A percentile compares a stretch with the other conserved stretches of the same genome.
These are phyloP conservation scores for Botrytis fabae DNA, from an alignment of 2,329 filamentous ascomycete species.

Conservation along the genomic window DNA sequence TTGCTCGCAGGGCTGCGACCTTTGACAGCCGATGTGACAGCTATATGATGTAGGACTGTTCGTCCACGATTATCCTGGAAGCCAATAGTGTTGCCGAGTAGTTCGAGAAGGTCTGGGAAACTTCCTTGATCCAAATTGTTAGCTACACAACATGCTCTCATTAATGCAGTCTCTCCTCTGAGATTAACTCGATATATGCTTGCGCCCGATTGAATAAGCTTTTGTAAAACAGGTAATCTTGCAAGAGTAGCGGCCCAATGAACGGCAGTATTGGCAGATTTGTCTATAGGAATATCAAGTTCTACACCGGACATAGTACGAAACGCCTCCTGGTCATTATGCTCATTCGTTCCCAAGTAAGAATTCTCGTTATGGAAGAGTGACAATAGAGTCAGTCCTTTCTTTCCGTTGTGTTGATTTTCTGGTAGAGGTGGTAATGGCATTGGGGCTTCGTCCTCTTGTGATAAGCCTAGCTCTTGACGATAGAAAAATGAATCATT, in stretches of 20 bases:
- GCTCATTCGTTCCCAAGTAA: constrained; percentile 56
- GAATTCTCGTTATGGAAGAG: constrained; percentile 72
- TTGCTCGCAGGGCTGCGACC: constrained; percentile 87
- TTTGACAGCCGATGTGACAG: constrained; percentile 92
- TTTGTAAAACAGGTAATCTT: constrained; percentile 76
- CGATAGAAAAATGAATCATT: constrained; percentile 75
- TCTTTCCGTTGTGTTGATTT: constrained; percentile 67
- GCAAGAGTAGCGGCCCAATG: constrained; percentile 96
- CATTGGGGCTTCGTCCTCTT: constrained; percentile 55
- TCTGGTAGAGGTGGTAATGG: constrained; percentile 66
- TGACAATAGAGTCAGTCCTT: constrained; percentile 71
- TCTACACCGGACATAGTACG: constrained; percentile 74
- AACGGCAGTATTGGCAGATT: constrained; percentile 83
- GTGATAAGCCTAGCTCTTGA: constrained; percentile 42
- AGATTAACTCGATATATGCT: constrained; percentile 86
- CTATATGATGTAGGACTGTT: constrained; percentile 94
- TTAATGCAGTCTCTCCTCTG: constrained; percentile 86
- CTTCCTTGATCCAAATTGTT: constrained; percentile 91
- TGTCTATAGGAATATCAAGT: constrained; percentile 88
- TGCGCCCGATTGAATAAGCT: constrained; percentile 80
- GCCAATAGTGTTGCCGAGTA: constrained; percentile 87
- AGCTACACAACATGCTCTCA: constrained; percentile 88
- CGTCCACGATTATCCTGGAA: constrained; percentile 85
- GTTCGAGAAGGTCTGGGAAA: constrained; percentile 86
- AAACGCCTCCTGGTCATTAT: constrained; percentile 73